These are phyloP conservation scores for Prunus mira DNA, from an alignment of 306 rosid species.

Conservation along the genomic window DNA sequence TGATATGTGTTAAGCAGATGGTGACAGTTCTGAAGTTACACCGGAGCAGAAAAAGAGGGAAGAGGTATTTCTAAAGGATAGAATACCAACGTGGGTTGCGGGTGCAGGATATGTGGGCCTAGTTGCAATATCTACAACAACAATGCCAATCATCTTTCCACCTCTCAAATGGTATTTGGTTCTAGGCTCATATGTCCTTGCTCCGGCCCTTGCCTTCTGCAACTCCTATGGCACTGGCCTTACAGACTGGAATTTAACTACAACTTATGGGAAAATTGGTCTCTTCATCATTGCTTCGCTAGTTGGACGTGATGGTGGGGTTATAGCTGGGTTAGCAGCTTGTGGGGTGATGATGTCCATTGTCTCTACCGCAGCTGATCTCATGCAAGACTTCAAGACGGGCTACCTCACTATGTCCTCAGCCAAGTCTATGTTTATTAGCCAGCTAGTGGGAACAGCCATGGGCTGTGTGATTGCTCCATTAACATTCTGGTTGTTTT, in stretches of 20 bases:
- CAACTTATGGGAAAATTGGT: constrained; percentile 91
- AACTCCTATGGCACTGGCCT: constrained; percentile 92
- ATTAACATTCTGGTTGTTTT: constrained; percentile 92
- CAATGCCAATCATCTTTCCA: constrained; percentile 81
- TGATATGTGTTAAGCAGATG: constrained; percentile 44
- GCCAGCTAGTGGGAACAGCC: constrained; percentile 85
- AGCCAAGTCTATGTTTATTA: constrained; percentile 89
- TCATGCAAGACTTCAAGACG: constrained; percentile 99
- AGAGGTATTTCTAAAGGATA: constrained; percentile 71
- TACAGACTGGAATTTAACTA: constrained; percentile 72
- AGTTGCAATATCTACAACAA: constrained; percentile 65
- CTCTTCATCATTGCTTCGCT: constrained; percentile 75
- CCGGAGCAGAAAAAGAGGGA: constrained; percentile 57
- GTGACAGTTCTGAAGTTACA: constrained; percentile 39
- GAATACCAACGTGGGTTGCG: constrained; percentile 85
- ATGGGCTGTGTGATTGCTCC: constrained; percentile 97
- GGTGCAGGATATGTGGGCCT: constrained; percentile 78
- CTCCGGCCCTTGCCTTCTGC: constrained; percentile 93
- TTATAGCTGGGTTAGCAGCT: constrained; percentile 78
- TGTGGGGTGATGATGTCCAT: constrained; percentile 94
- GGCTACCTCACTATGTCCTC: constrained; percentile 95
- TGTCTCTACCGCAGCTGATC: constrained; percentile 94
- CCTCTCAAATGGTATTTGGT: constrained; percentile 94
- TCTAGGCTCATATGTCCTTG: constrained; percentile 74
- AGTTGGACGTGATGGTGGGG: constrained; percentile 84